Evolutionary conservation across 441 rosid genomes (phyloP), one percentile per base, ranked within the genome.

Genomic region (Mallotus repandus): DNA sequence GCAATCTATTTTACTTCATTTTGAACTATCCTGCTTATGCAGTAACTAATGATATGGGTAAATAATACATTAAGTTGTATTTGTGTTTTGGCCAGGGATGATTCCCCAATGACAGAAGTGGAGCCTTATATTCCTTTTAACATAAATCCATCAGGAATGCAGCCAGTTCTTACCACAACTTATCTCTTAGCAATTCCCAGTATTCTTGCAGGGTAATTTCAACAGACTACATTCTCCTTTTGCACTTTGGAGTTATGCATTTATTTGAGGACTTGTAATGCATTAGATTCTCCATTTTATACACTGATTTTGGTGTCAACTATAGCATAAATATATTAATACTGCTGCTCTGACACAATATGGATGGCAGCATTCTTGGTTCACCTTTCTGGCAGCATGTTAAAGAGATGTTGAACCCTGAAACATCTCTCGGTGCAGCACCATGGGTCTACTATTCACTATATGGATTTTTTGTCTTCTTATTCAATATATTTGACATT

Each of bases 141-240:
- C 69, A 92, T 95, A 66, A 95, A 95, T 80, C 99, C 98, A 70
- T 84, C 98, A 19, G 99, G 99, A 81, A 95, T 92, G 99, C 99
- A 92, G 81, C 98, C 98, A 78, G 86, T 95, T 80, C 96, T 95
- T 70, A 91, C 98, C 61, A 88, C 96, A 54, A 84, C 97, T 35
- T 95, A 92, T 82, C 91, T 95, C 75, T 82, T 95, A 76, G 94
- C 93, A 71, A 83, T 89, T 76, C 99, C 98, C 61, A 88, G 94
- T 78, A 95, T 92, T 84, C 80, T 95, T 76, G 98, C 98, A n/a
- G 86, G 98, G 99, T 94, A 84, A 74, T 62, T 63, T 65, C 41
- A 6, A 41, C 53, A 21, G 32, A 68, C 48, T 59, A 25, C 46
- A 55, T 75, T 72, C 49, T 60, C 21, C 58, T 49, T 29, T 7